Base-by-base conservation (phyloP, 148 eudicot species). In the Nepenthes mirabilis region DNA sequence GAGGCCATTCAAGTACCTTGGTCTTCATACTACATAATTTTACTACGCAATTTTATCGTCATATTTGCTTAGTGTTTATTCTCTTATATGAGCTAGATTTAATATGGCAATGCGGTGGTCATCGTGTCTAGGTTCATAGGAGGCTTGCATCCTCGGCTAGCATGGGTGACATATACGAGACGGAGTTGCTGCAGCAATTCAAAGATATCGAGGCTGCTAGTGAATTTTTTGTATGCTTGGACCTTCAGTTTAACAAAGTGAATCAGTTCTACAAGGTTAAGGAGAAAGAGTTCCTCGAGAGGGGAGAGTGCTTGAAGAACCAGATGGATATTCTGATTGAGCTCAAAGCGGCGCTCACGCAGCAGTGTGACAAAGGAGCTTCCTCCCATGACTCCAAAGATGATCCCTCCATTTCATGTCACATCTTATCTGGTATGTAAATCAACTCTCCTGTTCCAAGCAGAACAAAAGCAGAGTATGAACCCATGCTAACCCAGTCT, bases 201-300 rank as follows among this genome's bases (percentile, higher is more conserved):
- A 73, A 72, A 34, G 95, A 82, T 63, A 74, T 67, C 33, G 89
- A 88, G 58, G 95, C 82, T 34, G 87, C 91, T 6, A 62, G 35
- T 14, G 95, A 86, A 60, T 94, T 94, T 23, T 89, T 94, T 49
- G 59, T 87, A 0, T 70, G 79, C 51, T 72, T 89, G 68, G 99
- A 94, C 67, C 80, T 52, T 9, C 95, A 94, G 51, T 90, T 94
- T 58, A 84, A 94, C 75, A 94, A 94, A 64, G 99, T 89, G 83
- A 94, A 94, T 55, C 82, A 82, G 35, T 94, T 94, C 62, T 89
- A 75, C 48, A 71, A 56, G 64, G 68, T 54, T 32, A 94, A 89
- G 74, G 99, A 94, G 74, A 78, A 65, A 5, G 99, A 89, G 76
- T 86, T 89, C 61, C 62, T 84, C 4, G 97, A 89, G 64, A 84